Evolutionary conservation across 495 filamentous ascomycete genomes (phyloP), one percentile per base, ranked within the genome.

Genomic region (Tuber indicum): DNA sequence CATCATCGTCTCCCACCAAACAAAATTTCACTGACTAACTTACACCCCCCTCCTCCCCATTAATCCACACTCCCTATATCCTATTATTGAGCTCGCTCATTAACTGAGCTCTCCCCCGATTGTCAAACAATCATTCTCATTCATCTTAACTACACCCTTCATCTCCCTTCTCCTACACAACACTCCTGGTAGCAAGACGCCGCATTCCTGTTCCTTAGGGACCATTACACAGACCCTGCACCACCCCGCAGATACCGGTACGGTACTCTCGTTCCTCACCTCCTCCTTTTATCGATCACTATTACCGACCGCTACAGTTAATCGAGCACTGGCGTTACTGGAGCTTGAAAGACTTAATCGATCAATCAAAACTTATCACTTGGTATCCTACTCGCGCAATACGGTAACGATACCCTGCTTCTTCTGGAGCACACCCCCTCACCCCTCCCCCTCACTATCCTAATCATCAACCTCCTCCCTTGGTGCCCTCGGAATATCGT

Each of bases 351-450:
- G 58, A 36, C 58, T 66, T 17, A 41, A 41, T 41, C 39, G 4
- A 36, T 66, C 49, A 58, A 58, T 58, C 58, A 32, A 62, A 32
- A 32, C n/a, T n/a, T n/a, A 62, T 62, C 52, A 26, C 49, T 32
- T 62, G 52, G n/a, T 62, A 66, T 36, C n/a, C 10, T 26, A n/a
- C 58, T 66, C 58, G 26, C n/a, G 4, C 58, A 66, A 36, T 66
- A 32, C 32, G 32, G 32, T 32, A 66, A 36, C 58, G 58, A 26
- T 66, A 36, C 58, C 26, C 36, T 66, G 14, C 58, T 26, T 2
- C 58, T 66, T 66, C 58, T 66, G 58, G 58, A 58, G n/a, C 26
- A 36, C 58, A 66, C 58, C 58, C 58, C 58, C 58, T 66, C 58
- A 66, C 58, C 58, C 58, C 58, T 66, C 58, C 58, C 58, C 58